Conservation (phyloP, 768 basidiomycete species). For the Rhizopogon roseolus region DNA sequence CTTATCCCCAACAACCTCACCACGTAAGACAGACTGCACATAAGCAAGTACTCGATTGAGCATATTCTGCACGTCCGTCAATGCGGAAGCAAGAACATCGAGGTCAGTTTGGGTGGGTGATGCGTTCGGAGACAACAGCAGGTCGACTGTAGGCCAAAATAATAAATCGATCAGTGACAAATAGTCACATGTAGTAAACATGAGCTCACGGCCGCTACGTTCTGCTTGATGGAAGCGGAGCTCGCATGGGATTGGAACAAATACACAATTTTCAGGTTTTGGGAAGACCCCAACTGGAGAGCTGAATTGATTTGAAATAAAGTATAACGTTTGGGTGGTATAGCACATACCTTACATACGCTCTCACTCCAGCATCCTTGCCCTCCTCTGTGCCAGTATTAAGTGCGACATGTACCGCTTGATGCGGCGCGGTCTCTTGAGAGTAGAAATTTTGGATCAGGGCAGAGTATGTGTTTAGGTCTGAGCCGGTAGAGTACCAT, state of each 20-base stretch:
- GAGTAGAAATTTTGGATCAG: slow-evolving; percentile 98
- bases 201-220: slow-evolving; percentile 72
- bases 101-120: slow-evolving; percentile 66
- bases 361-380: slow-evolving; percentile 70
- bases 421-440: slow-evolving; percentile 83
- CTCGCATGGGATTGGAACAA: slow-evolving; percentile 87
- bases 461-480: slow-evolving; percentile 89
- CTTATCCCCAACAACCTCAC: slow-evolving; percentile 75
- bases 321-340: slow-evolving; percentile 5
- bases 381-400: slow-evolving; percentile 75
- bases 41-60: slow-evolving; percentile 84
- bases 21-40: slow-evolving; percentile 74
- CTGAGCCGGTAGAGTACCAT: slow-evolving; percentile 84
- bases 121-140: slow-evolving; percentile 17
- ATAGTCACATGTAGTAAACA: not conserved
- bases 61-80: slow-evolving; percentile 67
- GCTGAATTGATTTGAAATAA: slow-evolving; percentile 32
- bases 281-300: slow-evolving; percentile 85
- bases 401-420: slow-evolving; percentile 86
- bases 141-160: not conserved
- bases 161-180: not conserved
- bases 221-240: slow-evolving; percentile 81
- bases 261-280: slow-evolving; percentile 93
- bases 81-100: slow-evolving; percentile 69
- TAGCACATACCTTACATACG: slow-evolving; percentile 70